These are phyloP conservation scores for Skeletonema tropicum DNA, from an alignment of 108 stramenopile genomes.

Conservation along the genomic window DNA sequence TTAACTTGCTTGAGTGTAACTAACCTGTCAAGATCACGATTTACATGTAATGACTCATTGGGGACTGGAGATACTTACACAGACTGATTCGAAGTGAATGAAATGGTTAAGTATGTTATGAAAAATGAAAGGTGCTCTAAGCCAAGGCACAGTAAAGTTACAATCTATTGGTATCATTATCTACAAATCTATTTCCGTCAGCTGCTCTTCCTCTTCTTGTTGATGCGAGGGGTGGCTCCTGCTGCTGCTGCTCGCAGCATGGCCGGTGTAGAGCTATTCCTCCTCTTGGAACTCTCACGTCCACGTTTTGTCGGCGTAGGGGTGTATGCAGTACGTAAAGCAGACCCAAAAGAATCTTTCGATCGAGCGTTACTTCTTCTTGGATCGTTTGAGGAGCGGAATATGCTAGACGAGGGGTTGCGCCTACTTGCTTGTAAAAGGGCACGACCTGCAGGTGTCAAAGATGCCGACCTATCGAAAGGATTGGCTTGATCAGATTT, in stretches of 20 bases:
- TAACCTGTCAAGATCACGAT: background rate
- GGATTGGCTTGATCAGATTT: background rate
- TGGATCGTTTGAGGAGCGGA: constrained; percentile 21
- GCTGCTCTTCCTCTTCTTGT: background rate
- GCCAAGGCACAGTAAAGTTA: background rate
- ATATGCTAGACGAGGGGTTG: constrained; percentile 17
- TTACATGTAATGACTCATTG: background rate
- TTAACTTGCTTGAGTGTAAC: background rate
- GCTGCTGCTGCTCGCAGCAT: constrained; percentile 23
- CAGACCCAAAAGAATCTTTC: constrained; percentile 42
- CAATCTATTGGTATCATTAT: background rate
- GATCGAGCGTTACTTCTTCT: constrained; percentile 27
- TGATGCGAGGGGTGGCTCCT: constrained; percentile 39
- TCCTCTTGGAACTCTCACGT: constrained; percentile 1
- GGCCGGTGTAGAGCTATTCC: constrained; percentile 11
- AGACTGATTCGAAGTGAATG: background rate
- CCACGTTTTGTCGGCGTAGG: constrained; percentile 16
- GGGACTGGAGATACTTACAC: background rate
- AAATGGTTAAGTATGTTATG: background rate
- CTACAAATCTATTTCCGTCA: background rate
- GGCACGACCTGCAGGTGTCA: constrained; percentile 60
- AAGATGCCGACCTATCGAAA: constrained; percentile 38
- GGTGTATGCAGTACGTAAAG: constrained; percentile 44
- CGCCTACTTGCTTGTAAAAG: constrained; percentile 39
- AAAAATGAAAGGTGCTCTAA: background rate